A percentile compares a stretch with the other conserved stretches of the same genome.
These are phyloP conservation scores for Isabelozyma rhagii DNA, from an alignment of 805 yeast species.

Conservation along the genomic window DNA sequence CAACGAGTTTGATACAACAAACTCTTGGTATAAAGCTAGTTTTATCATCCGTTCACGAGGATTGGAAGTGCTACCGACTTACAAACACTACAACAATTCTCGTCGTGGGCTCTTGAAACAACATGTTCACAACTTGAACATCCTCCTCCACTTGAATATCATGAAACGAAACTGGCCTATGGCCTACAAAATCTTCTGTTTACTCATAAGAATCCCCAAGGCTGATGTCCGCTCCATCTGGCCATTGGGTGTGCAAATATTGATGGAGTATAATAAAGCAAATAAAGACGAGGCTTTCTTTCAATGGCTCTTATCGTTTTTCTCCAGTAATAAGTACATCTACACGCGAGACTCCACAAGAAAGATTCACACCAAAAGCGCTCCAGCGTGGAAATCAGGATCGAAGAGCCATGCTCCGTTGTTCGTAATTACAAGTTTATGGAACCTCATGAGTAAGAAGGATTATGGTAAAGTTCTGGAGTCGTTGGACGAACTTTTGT, in stretches of 20 bases:
- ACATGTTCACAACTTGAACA: slow-evolving; percentile 34
- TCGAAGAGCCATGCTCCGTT: slow-evolving; percentile 39
- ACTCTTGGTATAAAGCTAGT: slow-evolving; percentile 14
- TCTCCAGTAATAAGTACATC: slow-evolving; percentile 8
- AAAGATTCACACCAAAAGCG: slow-evolving; percentile 4
- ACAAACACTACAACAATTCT: slow-evolving; percentile 2
- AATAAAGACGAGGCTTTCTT: slow-evolving; percentile 30
- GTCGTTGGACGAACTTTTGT: slow-evolving; percentile 30
- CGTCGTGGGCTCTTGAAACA: slow-evolving; percentile 11
- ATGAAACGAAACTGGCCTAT: slow-evolving; percentile 49
- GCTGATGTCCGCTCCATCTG: slow-evolving; percentile 58
- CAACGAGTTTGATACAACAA: slow-evolving; percentile 15
- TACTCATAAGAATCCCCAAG: slow-evolving; percentile 45
- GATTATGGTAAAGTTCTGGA: slow-evolving; percentile 32
- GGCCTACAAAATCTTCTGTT: slow-evolving; percentile 52
- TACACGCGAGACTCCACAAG: neutral
- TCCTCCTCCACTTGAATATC: slow-evolving; percentile 48
- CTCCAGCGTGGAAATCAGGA: slow-evolving; percentile 41
- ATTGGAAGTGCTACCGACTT: slow-evolving; percentile 19
- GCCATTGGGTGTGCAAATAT: slow-evolving; percentile 61
- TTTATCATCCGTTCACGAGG: slow-evolving; percentile 19
- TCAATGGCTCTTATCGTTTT: slow-evolving; percentile 34
- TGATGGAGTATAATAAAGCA: slow-evolving; percentile 13
- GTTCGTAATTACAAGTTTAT: slow-evolving; percentile 38
- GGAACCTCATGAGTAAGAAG: slow-evolving; percentile 39